Base-by-base conservation (phyloP, 305 asterid genomes). In the Petunia hybrid region DNA sequence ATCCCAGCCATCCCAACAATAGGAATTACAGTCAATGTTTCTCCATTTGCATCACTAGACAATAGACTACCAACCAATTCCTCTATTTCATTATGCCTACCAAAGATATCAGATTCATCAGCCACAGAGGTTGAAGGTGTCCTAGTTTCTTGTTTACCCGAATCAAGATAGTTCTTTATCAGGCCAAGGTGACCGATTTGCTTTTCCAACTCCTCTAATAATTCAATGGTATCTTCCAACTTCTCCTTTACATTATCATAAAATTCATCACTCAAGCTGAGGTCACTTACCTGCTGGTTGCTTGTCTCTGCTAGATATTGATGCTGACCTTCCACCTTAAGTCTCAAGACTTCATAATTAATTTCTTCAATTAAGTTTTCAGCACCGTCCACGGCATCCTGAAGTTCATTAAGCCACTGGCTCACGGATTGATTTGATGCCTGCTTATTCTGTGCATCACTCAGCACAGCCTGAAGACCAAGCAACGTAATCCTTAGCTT, bases 81-180 rank as follows among this genome's bases (percentile, higher is more conserved):
- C 78, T 85, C 86, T 61, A 78, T 84, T 53, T 87, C 89, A 22
- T 70, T 82, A 9, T 71, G n/a, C 79, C 89, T 83, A n/a, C 91
- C 93, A 13, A n/a, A 82, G 22, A 87, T 83, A 3, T 79, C 78
- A 13, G 78, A 73, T 62, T 86, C 85, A 60, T 48, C 80, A 46
- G 85, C 86, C 53, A 82, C 7, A 40, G 89, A 86, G 60, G 84
- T 57, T 36, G 81, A 31, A 39, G 87, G 87, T 42, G 4, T 4
- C 51, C 88, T 76, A 51, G 61, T 66, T 16, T 62, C 83, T 35
- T 31, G 6, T 35, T 73, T 55, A 45, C 22, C 82, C 4, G 83
- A 82, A 22, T 22, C 31, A 80, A 60, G 46, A 51, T 77, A 68
- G 12, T 63, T 31, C 7, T 22, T 22, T 22, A 41, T 83, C 61